Evolutionary conservation across 352 stramenopile genomes (phyloP).

Genomic region (Globisporangium polare): DNA sequence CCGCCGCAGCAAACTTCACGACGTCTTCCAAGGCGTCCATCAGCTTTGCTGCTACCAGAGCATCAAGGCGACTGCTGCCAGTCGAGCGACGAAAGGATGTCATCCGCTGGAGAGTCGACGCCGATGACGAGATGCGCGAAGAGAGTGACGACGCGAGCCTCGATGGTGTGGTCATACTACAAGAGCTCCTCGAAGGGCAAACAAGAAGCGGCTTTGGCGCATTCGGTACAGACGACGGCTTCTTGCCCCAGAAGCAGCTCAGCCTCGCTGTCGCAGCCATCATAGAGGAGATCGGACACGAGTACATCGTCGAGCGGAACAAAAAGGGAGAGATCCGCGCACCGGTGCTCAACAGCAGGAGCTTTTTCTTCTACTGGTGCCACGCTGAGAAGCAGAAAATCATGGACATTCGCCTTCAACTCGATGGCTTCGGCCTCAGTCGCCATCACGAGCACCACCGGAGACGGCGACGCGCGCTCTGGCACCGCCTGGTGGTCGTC

Average conservation of each 20-base stretch:
- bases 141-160: neutral
- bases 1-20: slow-evolving; percentile 41
- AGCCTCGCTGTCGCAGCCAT: slow-evolving; percentile 53
- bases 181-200: slow-evolving; percentile 28
- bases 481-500: slow-evolving; percentile 48
- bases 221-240: slow-evolving; percentile 54
- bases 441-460: neutral
- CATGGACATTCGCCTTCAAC: slow-evolving; percentile 66
- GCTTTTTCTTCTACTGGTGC: slow-evolving; percentile 86
- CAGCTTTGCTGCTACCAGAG: slow-evolving; percentile 30
- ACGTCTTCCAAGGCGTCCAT: slow-evolving; percentile 49
- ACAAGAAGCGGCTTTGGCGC: slow-evolving; percentile 74
- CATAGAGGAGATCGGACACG: slow-evolving; percentile 57
- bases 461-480: slow-evolving; percentile 21
- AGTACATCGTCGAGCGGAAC: slow-evolving; percentile 62
- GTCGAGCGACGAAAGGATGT: neutral
- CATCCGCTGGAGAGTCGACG: neutral
- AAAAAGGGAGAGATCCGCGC: slow-evolving; percentile 35
- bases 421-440: slow-evolving; percentile 15
- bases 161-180: slow-evolving; percentile 32
- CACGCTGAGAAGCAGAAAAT: slow-evolving; percentile 86
- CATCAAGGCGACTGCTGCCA: neutral
- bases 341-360: slow-evolving; percentile 71
- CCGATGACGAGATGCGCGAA: neutral
- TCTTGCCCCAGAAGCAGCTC: slow-evolving; percentile 59